phyloP scores from a whole-genome alignment of 1,139 yeast species.

The Diutina scorzettiae region DNA sequence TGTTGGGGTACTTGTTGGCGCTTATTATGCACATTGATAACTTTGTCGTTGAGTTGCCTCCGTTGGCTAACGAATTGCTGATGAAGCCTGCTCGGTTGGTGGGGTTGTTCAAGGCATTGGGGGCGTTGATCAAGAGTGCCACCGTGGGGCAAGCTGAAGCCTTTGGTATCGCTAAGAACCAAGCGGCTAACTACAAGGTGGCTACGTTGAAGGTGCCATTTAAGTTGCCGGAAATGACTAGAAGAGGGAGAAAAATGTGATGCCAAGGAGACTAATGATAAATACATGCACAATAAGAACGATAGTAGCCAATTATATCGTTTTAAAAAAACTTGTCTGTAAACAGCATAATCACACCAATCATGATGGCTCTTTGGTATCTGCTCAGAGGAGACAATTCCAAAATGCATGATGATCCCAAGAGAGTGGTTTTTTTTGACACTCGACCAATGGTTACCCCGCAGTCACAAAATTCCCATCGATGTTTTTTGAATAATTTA shows the following conservation, averaged over 20 bases:
- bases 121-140: conserved; percentile 67
- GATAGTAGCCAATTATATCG: too few species aligned
- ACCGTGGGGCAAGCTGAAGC: conserved; percentile 78
- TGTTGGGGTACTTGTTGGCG: conserved; percentile 68
- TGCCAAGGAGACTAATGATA: background rate
- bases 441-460: too few species aligned
- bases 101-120: conserved; percentile 65
- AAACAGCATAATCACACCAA: too few species aligned
- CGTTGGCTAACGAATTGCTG: conserved; percentile 76
- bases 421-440: too few species aligned
- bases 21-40: conserved; percentile 65
- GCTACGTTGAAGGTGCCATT: conserved; percentile 85
- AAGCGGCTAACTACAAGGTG: conserved; percentile 59
- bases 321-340: too few species aligned
- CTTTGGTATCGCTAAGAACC: conserved; percentile 58
- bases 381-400: too few species aligned
- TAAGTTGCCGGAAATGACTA: conserved; percentile 69
- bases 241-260: background rate
- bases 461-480: too few species aligned
- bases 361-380: too few species aligned
- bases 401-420: too few species aligned
- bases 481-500: too few species aligned
- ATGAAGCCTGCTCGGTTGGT: conserved; percentile 66
- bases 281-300: background rate
- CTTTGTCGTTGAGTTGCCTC: conserved; percentile 64